Evolutionary conservation across 495 filamentous ascomycete genomes (phyloP).

Genomic region (Glonium stellatum): DNA sequence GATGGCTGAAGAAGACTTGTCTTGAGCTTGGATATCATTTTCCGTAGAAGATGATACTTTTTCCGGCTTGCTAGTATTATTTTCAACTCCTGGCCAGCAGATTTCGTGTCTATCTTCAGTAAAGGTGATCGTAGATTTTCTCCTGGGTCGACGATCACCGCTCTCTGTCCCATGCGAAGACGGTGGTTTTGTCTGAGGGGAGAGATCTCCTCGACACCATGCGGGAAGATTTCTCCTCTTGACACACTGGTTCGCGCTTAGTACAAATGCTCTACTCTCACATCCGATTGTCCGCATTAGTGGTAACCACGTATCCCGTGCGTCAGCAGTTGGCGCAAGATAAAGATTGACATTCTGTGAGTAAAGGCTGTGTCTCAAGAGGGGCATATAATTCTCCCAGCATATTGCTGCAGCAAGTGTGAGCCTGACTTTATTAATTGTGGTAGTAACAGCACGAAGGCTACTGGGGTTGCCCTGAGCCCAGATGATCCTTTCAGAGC

Average conservation of each 20-base stretch:
- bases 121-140: conserved; percentile 36
- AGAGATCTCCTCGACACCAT: conserved; percentile 44
- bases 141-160: neutral
- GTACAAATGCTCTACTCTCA: conserved; percentile 80
- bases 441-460: conserved; percentile 71
- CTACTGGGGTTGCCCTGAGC: conserved; percentile 77
- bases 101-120: conserved; percentile 50
- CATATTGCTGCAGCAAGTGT: conserved; percentile 84
- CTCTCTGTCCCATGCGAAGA: neutral
- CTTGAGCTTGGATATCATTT: conserved; percentile 26
- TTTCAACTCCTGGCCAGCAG: conserved; percentile 38
- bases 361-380: conserved; percentile 74
- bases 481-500: conserved; percentile 77
- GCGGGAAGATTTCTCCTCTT: conserved; percentile 48
- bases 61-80: conserved; percentile 2
- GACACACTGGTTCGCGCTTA: conserved; percentile 80
- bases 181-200: neutral
- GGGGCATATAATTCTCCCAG: conserved; percentile 97
- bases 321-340: conserved; percentile 86
- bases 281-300: conserved; percentile 73
- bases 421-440: conserved; percentile 68
- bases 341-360: conserved; percentile 89
- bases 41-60: neutral
- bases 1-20: conserved; percentile 2
- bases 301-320: conserved; percentile 72